These are phyloP conservation scores for Nakazawaea sp. DNA, from an alignment of 805 yeast species.

Conservation along the genomic window DNA sequence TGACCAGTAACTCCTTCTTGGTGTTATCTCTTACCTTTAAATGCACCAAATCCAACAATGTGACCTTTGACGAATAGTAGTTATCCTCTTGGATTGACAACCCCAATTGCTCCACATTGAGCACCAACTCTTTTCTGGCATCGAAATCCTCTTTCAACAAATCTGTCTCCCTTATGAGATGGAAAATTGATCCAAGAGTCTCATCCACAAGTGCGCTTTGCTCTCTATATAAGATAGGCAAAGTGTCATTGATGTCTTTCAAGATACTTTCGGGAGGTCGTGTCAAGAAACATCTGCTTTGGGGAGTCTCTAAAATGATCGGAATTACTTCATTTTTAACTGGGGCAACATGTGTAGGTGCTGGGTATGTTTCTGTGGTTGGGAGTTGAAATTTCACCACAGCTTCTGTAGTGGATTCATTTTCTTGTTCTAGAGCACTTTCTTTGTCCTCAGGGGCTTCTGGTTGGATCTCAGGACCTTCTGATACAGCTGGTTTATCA, in stretches of 20 bases:
- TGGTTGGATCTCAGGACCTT: no score
- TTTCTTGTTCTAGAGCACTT: no score
- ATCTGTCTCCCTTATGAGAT: slow-evolving; percentile 5
- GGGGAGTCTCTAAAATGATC: neutral
- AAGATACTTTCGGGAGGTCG: neutral
- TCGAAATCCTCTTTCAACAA: slow-evolving; percentile 13
- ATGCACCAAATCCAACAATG: slow-evolving; percentile 4
- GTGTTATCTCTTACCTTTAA: slow-evolving; percentile 4
- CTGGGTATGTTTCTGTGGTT: no score
- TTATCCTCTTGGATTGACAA: slow-evolving; percentile 9
- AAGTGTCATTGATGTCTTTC: neutral
- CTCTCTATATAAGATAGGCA: slow-evolving; percentile 4
- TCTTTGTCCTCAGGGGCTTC: no score
- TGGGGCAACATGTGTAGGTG: no score
- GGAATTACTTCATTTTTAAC: no score
- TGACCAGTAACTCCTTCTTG: neutral
- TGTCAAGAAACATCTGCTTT: neutral
- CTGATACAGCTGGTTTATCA: no score
- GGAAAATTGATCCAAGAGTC: slow-evolving; percentile 7
- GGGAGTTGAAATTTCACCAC: no score
- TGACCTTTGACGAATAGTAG: slow-evolving; percentile 8
- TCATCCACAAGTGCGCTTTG: neutral
- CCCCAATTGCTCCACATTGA: slow-evolving; percentile 2
- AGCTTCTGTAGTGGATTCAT: no score
- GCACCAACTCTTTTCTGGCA: slow-evolving; percentile 6